Evolutionary conservation across 1,139 yeast genomes (phyloP).

Genomic region (Pneumocystis canis): DNA sequence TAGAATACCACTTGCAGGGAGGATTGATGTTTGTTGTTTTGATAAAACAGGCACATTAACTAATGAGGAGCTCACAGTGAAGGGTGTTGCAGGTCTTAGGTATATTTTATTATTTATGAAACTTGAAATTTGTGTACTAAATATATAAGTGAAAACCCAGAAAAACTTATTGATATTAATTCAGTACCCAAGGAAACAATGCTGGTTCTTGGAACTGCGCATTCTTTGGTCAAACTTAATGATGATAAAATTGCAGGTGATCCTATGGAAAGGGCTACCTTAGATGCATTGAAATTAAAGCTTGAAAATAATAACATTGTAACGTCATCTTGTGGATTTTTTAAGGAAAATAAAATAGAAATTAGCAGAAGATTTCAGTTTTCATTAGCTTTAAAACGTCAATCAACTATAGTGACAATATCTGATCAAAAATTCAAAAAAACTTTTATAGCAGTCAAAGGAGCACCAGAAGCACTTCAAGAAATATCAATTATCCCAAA

Average conservation of each 20-base stretch:
- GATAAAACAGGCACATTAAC: slow-evolving; percentile 98
- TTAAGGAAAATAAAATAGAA: slow-evolving; percentile 33
- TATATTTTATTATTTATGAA: neutral
- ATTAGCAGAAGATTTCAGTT: slow-evolving; percentile 92
- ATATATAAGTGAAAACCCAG: slow-evolving; percentile 20
- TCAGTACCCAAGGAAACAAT: slow-evolving; percentile 54
- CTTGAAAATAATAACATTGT: slow-evolving; percentile 56
- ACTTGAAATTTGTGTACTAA: neutral
- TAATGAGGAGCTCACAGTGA: slow-evolving; percentile 90
- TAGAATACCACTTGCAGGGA: slow-evolving; percentile 94
- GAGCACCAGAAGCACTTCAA: slow-evolving; percentile 97
- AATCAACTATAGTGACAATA: slow-evolving; percentile 69
- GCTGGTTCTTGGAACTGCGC: slow-evolving; percentile 82
- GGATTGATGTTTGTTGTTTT: slow-evolving; percentile 95
- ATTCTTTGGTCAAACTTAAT: slow-evolving; percentile 82
- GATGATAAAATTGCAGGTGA: slow-evolving; percentile 76
- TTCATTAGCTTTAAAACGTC: slow-evolving; percentile 88
- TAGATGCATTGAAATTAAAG: slow-evolving; percentile 75
- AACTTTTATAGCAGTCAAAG: slow-evolving; percentile 76
- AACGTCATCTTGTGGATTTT: slow-evolving; percentile 4
- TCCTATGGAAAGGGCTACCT: slow-evolving; percentile 96
- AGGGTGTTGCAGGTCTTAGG: slow-evolving; percentile 78
- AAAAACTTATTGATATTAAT: slow-evolving; percentile 40
- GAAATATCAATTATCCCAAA: slow-evolving; percentile 60
- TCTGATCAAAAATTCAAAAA: slow-evolving; percentile 30